Evolutionary conservation across 106 monocot genomes (phyloP), one percentile per base, ranked within the genome.

Genomic region (Dioscorea zingiberensis): DNA sequence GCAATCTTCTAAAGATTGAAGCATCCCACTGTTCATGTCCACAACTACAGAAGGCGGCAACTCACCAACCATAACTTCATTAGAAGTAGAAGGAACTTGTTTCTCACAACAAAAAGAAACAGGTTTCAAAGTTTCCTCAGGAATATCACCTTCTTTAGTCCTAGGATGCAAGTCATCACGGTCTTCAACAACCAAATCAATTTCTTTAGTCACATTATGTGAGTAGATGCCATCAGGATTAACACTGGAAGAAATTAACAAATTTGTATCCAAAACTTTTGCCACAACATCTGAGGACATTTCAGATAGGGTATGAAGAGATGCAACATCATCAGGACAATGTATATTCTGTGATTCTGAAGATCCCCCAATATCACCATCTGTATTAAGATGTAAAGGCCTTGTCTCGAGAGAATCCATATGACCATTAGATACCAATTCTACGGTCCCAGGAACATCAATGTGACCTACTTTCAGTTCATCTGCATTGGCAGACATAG

Each of bases 401-500:
- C 13, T 62, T 11, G 15, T 47, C 61, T 38, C 67, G 5, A 48
- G 63, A 61, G 68, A 70, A 47, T 62, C 65, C 17, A 29, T 61
- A 4, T 48, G 47, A 7, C 28, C 71, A 68, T 70, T 64, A 51
- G 68, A 38, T 57, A 59, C 51, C 46, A 61, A 8, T 56, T 82
- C 77, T 22, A 57, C 27, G 21, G 48, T 46, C 24, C 48, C 44
- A 49, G 69, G 17, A 10, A 12, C 55, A 78, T 81, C 77, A 28
- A 67, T 26, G 66, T 30, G 54, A 70, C 71, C 74, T 81, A 60
- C 46, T 55, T 18, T 72, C 60, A 74, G 63, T 77, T 93, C 84
- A 69, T 83, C 79, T 44, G 77, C 86, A 84, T 98, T 89, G 62
- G 93, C 98, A 81, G 93, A 99, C 98, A 99, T 99, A 59, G 98